phyloP scores from a whole-genome alignment of 192 early-diverging fungal species.

The Backusella australiensis region DNA sequence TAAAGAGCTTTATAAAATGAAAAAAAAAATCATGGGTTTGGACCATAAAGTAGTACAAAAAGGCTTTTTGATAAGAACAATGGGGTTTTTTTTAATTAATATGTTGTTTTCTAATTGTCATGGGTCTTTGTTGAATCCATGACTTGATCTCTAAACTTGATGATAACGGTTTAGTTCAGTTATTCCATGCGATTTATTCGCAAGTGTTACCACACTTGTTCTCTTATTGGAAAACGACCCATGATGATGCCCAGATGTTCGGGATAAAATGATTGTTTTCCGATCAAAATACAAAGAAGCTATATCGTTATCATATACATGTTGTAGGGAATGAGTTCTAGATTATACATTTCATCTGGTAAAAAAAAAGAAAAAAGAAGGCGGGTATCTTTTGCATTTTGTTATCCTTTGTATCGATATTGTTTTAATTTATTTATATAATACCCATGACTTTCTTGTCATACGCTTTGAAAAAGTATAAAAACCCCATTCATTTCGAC shows the following conservation, averaged over 20 bases:
- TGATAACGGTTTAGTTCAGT: neutral
- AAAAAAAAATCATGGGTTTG: neutral
- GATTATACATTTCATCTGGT: neutral
- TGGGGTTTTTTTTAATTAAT: neutral
- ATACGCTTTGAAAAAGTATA: neutral
- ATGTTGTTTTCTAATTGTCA: neutral
- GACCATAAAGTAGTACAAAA: neutral
- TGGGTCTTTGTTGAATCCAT: no score
- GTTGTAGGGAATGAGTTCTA: neutral
- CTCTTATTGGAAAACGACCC: neutral
- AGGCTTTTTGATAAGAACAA: neutral
- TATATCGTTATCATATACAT: neutral
- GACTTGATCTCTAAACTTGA: neutral
- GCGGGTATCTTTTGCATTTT: neutral
- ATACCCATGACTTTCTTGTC: slow-evolving; percentile 2
- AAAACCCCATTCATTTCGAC: neutral
- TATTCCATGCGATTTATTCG: neutral
- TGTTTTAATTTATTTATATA: neutral
- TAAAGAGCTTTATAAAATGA: neutral
- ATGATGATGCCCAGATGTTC: neutral
- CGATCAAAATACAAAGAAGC: neutral
- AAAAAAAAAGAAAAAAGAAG: neutral
- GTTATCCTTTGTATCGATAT: neutral
- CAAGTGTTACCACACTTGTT: neutral
- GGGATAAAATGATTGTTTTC: neutral